Conservation (phyloP, 331 rosid species). For the Malus hybrid region DNA sequence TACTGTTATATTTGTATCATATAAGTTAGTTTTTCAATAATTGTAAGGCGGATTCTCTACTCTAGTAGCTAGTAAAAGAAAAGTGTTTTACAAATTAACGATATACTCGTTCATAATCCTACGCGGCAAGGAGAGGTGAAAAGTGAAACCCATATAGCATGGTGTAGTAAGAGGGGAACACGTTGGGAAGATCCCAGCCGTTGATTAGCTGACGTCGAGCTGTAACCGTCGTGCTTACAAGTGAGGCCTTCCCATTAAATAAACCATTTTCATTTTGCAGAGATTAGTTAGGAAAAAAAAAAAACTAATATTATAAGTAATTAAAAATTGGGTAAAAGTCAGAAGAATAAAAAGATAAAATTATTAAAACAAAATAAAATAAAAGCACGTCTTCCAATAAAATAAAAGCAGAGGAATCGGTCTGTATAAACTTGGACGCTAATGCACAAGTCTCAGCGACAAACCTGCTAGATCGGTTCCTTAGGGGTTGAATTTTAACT, state of each 20-base stretch:
- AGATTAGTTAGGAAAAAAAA: conserved; percentile 5
- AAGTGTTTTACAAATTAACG: neutral
- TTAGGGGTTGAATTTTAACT: conserved; percentile 31
- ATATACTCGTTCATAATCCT: neutral
- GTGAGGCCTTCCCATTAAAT: conserved; percentile 16
- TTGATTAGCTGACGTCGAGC: conserved; percentile 10
- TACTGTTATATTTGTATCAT: accelerated
- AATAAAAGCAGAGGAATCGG: conserved; percentile 30
- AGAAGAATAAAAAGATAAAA: neutral
- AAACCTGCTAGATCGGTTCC: conserved; percentile 53
- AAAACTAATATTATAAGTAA: neutral
- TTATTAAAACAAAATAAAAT: neutral
- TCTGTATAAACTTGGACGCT: conserved; percentile 32
- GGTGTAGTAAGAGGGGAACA: conserved; percentile 13
- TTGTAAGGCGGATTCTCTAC: neutral
- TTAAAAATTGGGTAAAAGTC: neutral
- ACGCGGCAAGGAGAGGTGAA: conserved; percentile 7
- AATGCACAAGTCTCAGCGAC: conserved; percentile 39
- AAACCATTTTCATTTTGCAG: neutral
- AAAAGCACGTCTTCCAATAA: conserved; percentile 10
- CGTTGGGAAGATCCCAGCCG: conserved; percentile 23
- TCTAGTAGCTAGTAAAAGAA: neutral
- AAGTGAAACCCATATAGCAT: conserved; percentile 9
- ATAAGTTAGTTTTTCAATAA: no score
- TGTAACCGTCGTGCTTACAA: conserved; percentile 27